These are phyloP conservation scores for Thymus quinquecostatus DNA, from an alignment of 257 asterid species.

Conservation along the genomic window DNA sequence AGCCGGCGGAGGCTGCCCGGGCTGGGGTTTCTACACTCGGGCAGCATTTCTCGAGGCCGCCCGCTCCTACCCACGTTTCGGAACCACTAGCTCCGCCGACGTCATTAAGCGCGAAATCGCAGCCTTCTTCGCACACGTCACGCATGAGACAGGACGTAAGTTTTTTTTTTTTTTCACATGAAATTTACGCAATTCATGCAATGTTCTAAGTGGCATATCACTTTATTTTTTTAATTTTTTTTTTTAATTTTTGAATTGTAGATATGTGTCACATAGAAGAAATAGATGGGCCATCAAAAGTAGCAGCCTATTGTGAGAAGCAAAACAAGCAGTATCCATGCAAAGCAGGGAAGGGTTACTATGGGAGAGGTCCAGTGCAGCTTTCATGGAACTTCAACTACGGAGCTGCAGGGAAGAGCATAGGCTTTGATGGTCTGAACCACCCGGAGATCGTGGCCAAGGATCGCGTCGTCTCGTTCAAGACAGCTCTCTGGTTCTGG, in stretches of 20 bases:
- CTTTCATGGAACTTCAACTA: constrained; percentile 46
- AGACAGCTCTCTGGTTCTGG: constrained; percentile 45
- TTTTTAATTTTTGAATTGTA: not conserved
- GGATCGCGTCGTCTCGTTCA: constrained; percentile 31
- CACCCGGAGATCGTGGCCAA: constrained; percentile 37
- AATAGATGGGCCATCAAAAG: constrained; percentile 26
- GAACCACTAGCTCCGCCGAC: constrained; percentile 3
- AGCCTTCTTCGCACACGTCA: constrained; percentile 30
- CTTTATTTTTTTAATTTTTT: not conserved
- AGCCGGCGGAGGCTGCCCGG: constrained; percentile 30
- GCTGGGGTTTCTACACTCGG: constrained; percentile 26
- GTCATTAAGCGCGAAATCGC: constrained; percentile 23
- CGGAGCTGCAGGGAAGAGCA: constrained; percentile 37
- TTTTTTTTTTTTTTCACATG: not conserved
- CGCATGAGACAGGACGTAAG: constrained; percentile 32
- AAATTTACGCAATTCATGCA: too few species aligned
- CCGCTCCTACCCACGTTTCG: constrained; percentile 21
- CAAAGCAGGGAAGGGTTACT: constrained; percentile 25
- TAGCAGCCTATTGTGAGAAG: constrained; percentile 35
- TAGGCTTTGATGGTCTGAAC: constrained; percentile 40
- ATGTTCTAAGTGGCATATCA: too few species aligned
- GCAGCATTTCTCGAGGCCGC: constrained; percentile 27
- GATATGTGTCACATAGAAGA: constrained; percentile 39
- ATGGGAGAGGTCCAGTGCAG: constrained; percentile 45
- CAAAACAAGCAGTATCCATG: constrained; percentile 34